These are phyloP conservation scores for Trypanosoma mega DNA, from an alignment of 208 protist species.

Conservation along the genomic window DNA sequence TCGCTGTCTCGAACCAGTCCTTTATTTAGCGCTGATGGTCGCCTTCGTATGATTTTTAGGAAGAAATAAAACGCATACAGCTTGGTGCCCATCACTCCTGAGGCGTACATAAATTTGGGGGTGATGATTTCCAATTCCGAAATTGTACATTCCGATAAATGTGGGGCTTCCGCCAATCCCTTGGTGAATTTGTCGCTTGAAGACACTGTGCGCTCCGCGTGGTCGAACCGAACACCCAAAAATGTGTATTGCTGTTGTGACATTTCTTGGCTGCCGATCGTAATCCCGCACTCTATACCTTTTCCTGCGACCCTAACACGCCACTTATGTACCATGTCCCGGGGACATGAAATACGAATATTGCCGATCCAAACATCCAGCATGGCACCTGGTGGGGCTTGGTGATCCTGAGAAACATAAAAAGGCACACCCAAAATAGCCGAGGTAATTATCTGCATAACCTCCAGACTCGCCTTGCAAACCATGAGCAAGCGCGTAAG, in stretches of 20 bases:
- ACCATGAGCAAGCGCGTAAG: neutral
- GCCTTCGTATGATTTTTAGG: neutral
- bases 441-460: neutral
- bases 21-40: neutral
- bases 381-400: neutral
- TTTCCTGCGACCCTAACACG: neutral
- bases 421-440: conserved; percentile 7
- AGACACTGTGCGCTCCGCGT: neutral
- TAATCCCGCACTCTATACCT: neutral
- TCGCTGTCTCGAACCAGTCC: neutral
- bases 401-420: neutral
- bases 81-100: neutral
- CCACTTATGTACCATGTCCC: conserved; percentile 5
- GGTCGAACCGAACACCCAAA: neutral
- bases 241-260: neutral
- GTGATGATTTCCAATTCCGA: neutral
- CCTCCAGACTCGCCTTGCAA: neutral
- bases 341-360: conserved; percentile 26
- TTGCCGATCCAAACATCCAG: conserved; percentile 30
- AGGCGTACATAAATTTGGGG: neutral
- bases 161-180: neutral
- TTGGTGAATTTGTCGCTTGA: neutral
- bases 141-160: neutral
- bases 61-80: neutral
- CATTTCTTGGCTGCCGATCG: neutral